Base-by-base conservation (phyloP, 768 basidiomycete genomes). In the Panus rudis region DNA sequence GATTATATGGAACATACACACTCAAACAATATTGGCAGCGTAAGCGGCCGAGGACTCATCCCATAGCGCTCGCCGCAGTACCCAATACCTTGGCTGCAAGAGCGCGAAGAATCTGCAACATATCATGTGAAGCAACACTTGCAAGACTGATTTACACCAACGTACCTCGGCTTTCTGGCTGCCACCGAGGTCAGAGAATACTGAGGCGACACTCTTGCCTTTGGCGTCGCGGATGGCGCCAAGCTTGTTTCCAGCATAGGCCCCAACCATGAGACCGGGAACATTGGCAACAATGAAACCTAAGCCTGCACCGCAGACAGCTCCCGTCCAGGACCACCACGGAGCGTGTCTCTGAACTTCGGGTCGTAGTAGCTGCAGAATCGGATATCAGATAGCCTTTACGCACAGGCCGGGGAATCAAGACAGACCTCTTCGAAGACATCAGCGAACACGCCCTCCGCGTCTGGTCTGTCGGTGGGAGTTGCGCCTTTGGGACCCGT, bases 191-290 rank as follows among this genome's bases (percentile, higher is more conserved):
- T 85, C 76, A 35, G 70, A 65, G 60, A 97, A 97, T 14, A 96
- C 92, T 7, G 84, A 75, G 2, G 87, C 91, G 19, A 97, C 92
- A 48, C 84, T 85, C 72, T 89, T 91, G 8, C 92, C 87, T 67
- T 97, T 97, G 3, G 92, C 92, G 56, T 97, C 92, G 45, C 92
- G 72, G 37, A 97, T 71, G 3, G 92, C 90, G 32, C 92, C 92
- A 22, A 96, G 65, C n/a, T 89, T 71, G 58, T 92, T 94, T 1
- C 92, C 92, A 0, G 90, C 88, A 51, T 83, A 75, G 3, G 84
- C 88, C 39, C 92, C 92, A 16, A 92, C 71, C 67, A 92, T 75
- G 12, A 90, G 68, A 6, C 92, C 92, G 7, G 92, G 92, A 1
- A 92, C 55, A 55, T 93, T 96, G 20, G 81, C 92, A 21, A 80